phyloP scores from a whole-genome alignment of 208 protist species.

The Kentomonas sorsogonicus region DNA sequence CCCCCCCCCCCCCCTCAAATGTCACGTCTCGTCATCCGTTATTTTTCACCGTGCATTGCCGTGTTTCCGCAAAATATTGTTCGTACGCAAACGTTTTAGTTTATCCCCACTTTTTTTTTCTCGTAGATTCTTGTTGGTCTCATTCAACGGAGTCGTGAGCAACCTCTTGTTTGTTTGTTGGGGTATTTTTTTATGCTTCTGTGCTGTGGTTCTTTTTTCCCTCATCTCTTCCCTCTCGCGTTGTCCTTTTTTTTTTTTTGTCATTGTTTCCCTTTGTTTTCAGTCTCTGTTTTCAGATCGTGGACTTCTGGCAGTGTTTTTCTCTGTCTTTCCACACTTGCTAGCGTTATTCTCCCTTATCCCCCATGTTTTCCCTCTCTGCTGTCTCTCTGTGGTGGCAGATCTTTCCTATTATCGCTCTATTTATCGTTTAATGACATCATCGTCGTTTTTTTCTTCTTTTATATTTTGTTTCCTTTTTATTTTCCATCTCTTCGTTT shows the following conservation, averaged over 20 bases:
- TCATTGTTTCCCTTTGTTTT: constrained; percentile 5
- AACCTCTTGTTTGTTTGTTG: not conserved
- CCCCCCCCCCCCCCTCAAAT: not conserved
- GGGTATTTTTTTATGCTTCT: not conserved
- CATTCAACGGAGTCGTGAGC: not conserved
- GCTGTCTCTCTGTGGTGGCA: not conserved
- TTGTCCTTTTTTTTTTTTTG: constrained; percentile 10
- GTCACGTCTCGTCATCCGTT: not conserved
- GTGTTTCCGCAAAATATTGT: not conserved
- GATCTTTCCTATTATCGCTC: constrained; percentile 5
- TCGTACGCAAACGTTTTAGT: not conserved
- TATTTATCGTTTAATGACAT: not conserved
- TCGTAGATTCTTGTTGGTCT: not conserved
- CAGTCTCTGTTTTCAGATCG: not conserved
- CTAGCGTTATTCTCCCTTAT: not conserved
- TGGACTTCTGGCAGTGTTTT: not conserved
- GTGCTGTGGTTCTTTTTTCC: constrained; percentile 5
- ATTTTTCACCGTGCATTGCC: not conserved
- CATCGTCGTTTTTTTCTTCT: constrained; percentile 1
- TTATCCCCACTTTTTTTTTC: constrained; percentile 10
- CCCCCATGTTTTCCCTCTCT: constrained; percentile 2
- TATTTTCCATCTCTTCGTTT: not conserved
- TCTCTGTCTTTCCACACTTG: not conserved
- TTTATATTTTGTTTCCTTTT: constrained; percentile 3
- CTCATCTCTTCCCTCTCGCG: constrained; percentile 16